Conservation (phyloP, 1,284 basidiomycete genomes). For the Trametes pubescens region DNA sequence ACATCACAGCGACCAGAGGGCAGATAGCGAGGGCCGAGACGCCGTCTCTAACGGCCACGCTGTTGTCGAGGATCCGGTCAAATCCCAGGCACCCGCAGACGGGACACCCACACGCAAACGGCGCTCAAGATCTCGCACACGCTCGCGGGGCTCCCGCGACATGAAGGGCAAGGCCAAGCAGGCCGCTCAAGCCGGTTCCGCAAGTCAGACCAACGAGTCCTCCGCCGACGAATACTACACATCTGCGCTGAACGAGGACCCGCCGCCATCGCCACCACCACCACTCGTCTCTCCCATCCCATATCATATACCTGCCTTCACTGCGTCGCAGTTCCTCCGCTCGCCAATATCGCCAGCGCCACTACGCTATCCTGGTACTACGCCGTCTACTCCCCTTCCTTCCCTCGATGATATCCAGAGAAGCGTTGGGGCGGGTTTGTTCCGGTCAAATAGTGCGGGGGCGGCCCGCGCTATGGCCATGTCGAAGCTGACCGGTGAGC, state of each 20-base stretch:
- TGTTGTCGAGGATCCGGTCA: constrained; percentile 35
- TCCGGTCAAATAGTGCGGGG: constrained; percentile 80
- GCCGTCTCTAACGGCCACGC: constrained; percentile 30
- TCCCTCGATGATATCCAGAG: constrained; percentile 73
- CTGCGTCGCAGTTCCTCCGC: constrained; percentile 58
- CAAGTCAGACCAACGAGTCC: constrained; percentile 57
- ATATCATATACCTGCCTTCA: constrained; percentile 60
- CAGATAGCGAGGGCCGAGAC: constrained; percentile 31
- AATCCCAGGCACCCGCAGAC: constrained; percentile 40
- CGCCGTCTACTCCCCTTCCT: constrained; percentile 72
- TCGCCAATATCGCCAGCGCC: constrained; percentile 58
- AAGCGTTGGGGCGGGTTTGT: constrained; percentile 56
- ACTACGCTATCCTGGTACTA: constrained; percentile 66
- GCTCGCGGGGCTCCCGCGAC: constrained; percentile 78
- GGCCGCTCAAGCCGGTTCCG: constrained; percentile 50
- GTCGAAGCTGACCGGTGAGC: constrained; percentile 75
- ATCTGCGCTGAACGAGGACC: constrained; percentile 46
- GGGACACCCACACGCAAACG: constrained; percentile 54
- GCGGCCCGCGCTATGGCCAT: constrained; percentile 72
- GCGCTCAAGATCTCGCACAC: constrained; percentile 77
- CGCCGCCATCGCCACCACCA: constrained; percentile 57
- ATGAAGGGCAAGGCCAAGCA: constrained; percentile 65
- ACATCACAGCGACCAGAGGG: constrained; percentile 27
- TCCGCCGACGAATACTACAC: constrained; percentile 69
- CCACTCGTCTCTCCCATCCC: constrained; percentile 70